Base-by-base conservation (phyloP, 441 rosid genomes). In the Gossypium aridum region DNA sequence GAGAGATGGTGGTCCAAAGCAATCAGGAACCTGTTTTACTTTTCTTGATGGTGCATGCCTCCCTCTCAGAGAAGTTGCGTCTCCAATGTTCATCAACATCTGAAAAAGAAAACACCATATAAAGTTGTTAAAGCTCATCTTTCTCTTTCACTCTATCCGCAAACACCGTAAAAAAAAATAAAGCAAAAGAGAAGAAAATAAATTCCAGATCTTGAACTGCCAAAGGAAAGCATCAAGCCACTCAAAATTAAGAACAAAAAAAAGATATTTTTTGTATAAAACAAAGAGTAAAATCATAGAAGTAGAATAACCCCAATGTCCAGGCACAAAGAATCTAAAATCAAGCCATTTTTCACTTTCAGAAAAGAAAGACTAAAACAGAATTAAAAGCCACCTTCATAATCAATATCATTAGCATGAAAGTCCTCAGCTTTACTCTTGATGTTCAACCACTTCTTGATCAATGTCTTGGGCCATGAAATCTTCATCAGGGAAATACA, bases 381-480 rank as follows among this genome's bases (percentile, higher is more conserved):
- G 51, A 55, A 9, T 49, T 23, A 23, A 68, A 59, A 51, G 23
- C 20, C 61, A 90, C 98, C 96, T 85, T 81, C 86, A 71, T 71
- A 25, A 81, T 75, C 77, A 55, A 68, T 80, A 80, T 88, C 89
- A 79, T 92, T 96, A 22, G 99, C 97, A 78, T 91, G 93, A 77
- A 91, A 96, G 66, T 96, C 96, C 81, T 92, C 90, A 39, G 79
- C 79, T 87, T 91, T 92, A 80, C 83, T 87, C 85, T 79, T 92
- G 86, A 89, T 91, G 80, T 88, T 94, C 76, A 96, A 86, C 99
- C 91, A 96, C 85, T 96, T 96, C 82, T 90, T 91, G 78, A 93
- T 91, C 86, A 96, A 82, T 81, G 90, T 88, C 83, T 89, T 92
- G 23, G 99, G 90, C 99, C 99, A 96, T 71, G 98, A 89, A 80